Evolutionary conservation across 352 stramenopile species (phyloP), one percentile per base, ranked within the genome.

Genomic region (Pythium aquatile): DNA sequence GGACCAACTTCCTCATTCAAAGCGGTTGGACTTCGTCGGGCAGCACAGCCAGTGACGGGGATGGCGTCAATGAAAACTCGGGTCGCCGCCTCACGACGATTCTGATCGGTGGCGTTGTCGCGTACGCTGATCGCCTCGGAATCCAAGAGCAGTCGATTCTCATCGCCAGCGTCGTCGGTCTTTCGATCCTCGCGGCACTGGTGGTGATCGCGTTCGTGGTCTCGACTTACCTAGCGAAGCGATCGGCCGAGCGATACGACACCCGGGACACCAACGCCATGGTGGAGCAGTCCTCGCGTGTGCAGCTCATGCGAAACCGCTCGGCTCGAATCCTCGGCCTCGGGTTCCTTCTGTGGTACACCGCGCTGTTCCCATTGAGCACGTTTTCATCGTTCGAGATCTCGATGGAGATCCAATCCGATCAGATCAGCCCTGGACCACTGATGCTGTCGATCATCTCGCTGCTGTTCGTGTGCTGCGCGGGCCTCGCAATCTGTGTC

Each of bases 361-460:
- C 88, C 32, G 63, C 72, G 24, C 63, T 90, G 10, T 88, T 77
- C 30, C 83, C 83, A 30, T 56, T 92, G n/a, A 87, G 76, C 48
- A 73, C 88, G 68, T 68, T 87, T 44, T 68, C 73, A 28, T 76
- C 76, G 11, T 89, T 84, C 55, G 83, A 88, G 52, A 87, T 87
- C 37, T 77, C 76, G 13, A 92, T 90, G 81, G 73, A 88, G 62
- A 70, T 82, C 11, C 62, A 80, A 39, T 57, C 74, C 4, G 65
- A 65, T 35, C 46, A 65, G 28, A 65, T 65, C 39, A 65, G 37
- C 26, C 40, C 59, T 2, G 53, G 47, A 5, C 26, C 39, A 2
- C 37, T 48, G 7, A 62, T 54, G 55, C 24, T 62, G 14, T 39
- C 39, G 26, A 52, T 62, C n/a, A 35, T 28, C 40, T 52, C 40